Base-by-base conservation (phyloP, 495 filamentous ascomycete genomes). In the Clohesyomyces aquaticus region DNA sequence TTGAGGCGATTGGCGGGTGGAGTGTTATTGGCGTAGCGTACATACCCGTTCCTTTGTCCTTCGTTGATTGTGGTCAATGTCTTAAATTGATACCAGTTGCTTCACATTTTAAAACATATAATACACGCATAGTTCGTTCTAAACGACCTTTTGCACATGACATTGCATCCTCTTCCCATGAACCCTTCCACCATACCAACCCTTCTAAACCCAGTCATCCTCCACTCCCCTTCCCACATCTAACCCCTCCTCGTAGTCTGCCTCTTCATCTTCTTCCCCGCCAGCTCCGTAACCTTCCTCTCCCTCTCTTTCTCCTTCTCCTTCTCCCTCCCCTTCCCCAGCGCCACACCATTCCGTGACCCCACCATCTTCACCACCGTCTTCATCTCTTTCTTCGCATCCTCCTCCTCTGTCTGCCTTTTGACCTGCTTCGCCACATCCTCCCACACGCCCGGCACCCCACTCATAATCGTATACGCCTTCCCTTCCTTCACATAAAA, bases 401-500 rank as follows among this genome's bases (percentile, higher is more conserved):
- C 46, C 9, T 32, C 32, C 18, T 60, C 27, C 18, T 21, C 21
- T 3, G 54, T 51, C 42, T 57, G 57, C 52, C 48, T n/a, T 35
- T 56, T 3, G 11, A 61, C 58, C 2, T 10, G 18, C 51, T 22
- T 29, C 0, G 64, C 64, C 11, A 67, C 52, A 42, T 48, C 32
- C 46, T 67, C 65, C 65, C 65, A 67, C 9, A 67, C 59, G 0
- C 59, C 65, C 16, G 51, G 52, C 45, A 63, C 59, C 16, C 45
- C 35, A 10, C 48, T 66, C 25, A 23, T 51, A 14, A 56, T 38
- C 21, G 59, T 63, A 54, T 63, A 67, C 2, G 22, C 16, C 45
- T 23, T 28, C 9, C 65, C 65, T 45, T 62, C 58, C 35, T 62
- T 62, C 12, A 67, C 65, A 59, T 67, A 63, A 41, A 62, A 67